Evolutionary conservation across 805 yeast species (phyloP), one percentile per base, ranked within the genome.

Genomic region (Pichia gijzeniarum): DNA sequence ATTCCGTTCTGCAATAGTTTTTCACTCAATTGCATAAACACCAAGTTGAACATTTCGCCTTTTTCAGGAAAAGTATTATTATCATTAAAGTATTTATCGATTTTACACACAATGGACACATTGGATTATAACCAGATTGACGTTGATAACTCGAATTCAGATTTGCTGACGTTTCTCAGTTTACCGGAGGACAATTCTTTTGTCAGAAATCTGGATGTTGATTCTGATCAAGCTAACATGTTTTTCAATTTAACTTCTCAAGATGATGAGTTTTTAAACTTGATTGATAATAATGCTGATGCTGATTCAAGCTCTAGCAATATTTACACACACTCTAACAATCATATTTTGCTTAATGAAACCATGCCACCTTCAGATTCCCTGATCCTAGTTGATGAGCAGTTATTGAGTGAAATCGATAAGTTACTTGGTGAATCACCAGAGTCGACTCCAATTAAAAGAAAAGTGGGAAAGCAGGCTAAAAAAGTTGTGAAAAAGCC

Each of bases 341-440:
- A 30, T 30, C 33, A 30, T 30, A 6, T 30, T 5, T 30, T n/a
- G 5, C 6, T 30, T 13, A 12, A 30, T 30, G 16, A 30, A 13
- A 30, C 13, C 33, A 10, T 5, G 5, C 33, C 33, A 30, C 14
- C 14, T 30, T 30, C 14, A 7, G 16, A 13, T 30, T 30, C 14
- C 18, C 7, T 16, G 8, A 13, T 4, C 18, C 6, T 16, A 13
- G 21, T 43, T 25, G 46, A 43, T 19, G 38, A 38, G 18, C 28
- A 38, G 9, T 31, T 43, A 16, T n/a, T 43, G 16, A 4, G 22
- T 14, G 43, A 43, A 25, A 38, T 43, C 17, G 47, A 38, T 35
- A 10, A 25, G 28, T 6, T 25, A 35, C 37, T 13, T 30, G 14
- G 4, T 10, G 22, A 19, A 4, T 12, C 33, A 30, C 8, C 33